phyloP scores from a whole-genome alignment of 2,329 filamentous ascomycete genomes.

The Penicillium italicum region DNA sequence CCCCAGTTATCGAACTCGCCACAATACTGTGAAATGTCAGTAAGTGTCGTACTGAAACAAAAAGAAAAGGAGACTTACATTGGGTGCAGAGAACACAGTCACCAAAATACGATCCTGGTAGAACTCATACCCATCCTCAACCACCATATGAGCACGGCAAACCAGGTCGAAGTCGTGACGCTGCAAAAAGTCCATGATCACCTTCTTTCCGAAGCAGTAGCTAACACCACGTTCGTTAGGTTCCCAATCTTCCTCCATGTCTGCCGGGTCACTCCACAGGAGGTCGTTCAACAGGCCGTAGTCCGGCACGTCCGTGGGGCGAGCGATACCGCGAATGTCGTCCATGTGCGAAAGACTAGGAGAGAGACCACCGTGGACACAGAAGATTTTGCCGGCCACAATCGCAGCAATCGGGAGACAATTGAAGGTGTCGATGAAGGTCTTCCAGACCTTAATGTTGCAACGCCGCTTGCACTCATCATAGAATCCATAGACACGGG shows the following conservation, averaged over 20 bases:
- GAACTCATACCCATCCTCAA: conserved; percentile 98
- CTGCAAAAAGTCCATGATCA: conserved; percentile 92
- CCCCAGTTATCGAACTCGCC: conserved; percentile 99
- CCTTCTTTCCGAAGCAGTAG: conserved; percentile 97
- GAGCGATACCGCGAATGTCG: conserved; percentile 91
- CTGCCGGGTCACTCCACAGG: conserved; percentile 94
- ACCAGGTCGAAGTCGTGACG: conserved; percentile 96
- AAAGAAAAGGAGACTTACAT: conserved; percentile 59
- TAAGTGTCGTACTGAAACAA: conserved; percentile 17
- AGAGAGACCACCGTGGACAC: conserved; percentile 90
- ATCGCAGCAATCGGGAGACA: conserved; percentile 93
- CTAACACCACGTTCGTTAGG: conserved; percentile 95
- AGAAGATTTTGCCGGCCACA: conserved; percentile 95
- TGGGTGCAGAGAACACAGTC: conserved; percentile 95
- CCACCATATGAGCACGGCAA: conserved; percentile 97
- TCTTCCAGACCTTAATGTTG: conserved; percentile 98
- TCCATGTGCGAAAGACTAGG: conserved; percentile 95
- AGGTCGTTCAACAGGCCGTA: conserved; percentile 94
- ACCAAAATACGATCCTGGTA: conserved; percentile 93
- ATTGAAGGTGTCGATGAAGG: conserved; percentile 95
- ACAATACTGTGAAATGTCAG: conserved; percentile 66
- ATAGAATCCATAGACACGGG: conserved; percentile 94
- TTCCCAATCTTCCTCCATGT: conserved; percentile 98
- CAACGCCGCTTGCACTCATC: conserved; percentile 95
- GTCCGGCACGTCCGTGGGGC: conserved; percentile 94